phyloP scores from a whole-genome alignment of 257 asterid genomes.

The Solanum etuberosum region DNA sequence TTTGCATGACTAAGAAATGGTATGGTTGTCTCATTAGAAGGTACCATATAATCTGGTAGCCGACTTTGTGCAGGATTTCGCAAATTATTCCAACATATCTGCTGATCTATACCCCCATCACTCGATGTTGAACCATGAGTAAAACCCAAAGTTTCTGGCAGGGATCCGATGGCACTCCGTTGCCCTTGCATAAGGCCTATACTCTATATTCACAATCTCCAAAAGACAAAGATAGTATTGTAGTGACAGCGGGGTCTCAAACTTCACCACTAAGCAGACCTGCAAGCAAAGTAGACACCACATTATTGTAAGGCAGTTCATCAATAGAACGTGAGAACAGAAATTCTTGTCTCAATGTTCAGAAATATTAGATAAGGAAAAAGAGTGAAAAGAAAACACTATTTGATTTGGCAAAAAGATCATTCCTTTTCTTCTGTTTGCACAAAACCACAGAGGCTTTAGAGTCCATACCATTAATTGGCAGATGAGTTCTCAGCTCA shows the following conservation, averaged over 20 bases:
- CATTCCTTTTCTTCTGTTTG: neutral
- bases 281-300: slow-evolving; percentile 15
- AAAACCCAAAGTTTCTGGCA: slow-evolving; percentile 58
- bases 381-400: neutral
- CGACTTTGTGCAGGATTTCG: slow-evolving; percentile 39
- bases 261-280: slow-evolving; percentile 21
- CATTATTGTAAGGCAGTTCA: neutral
- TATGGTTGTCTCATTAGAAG: slow-evolving; percentile 26
- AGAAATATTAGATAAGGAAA: neutral
- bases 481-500: neutral
- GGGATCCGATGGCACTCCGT: slow-evolving; percentile 48
- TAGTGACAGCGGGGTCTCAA: neutral
- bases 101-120: slow-evolving; percentile 55
- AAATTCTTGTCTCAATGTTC: neutral
- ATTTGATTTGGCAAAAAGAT: neutral
- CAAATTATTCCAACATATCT: slow-evolving; percentile 50
- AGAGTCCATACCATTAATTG: neutral
- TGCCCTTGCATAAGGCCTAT: slow-evolving; percentile 78
- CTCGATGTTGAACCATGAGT: slow-evolving; percentile 53
- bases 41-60: slow-evolving; percentile 34
- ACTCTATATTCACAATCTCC: slow-evolving; percentile 2
- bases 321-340: neutral
- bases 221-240: slow-evolving; percentile 1
- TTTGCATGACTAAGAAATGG: slow-evolving; percentile 25
- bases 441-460: neutral